These are phyloP conservation scores for Paramecium caudatum DNA, from an alignment of 73 alveolate species.

Conservation along the genomic window DNA sequence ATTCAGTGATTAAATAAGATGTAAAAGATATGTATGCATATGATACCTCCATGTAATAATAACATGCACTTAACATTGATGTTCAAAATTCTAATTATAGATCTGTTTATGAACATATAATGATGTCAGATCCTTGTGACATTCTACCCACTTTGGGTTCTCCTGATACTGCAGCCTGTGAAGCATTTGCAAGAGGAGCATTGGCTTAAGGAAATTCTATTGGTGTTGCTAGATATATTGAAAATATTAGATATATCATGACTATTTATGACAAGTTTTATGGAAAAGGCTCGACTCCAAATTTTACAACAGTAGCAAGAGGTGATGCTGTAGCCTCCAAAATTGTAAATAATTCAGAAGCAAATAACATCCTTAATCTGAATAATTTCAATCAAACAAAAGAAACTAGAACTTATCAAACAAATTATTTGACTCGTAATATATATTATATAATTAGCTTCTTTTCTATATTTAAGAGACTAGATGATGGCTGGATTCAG, in stretches of 20 bases:
- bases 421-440: slow-evolving; percentile 37
- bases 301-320: slow-evolving; percentile 60
- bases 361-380: slow-evolving; percentile 26
- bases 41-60: slow-evolving; percentile 39
- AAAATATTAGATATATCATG: slow-evolving; percentile 53
- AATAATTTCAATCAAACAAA: slow-evolving; percentile 63
- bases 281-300: background rate
- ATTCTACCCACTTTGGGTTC: background rate
- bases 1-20: slow-evolving; percentile 33
- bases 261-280: slow-evolving; percentile 48
- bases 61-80: slow-evolving; percentile 53
- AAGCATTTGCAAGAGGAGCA: slow-evolving; percentile 60
- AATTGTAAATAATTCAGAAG: slow-evolving; percentile 28
- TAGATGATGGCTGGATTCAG: background rate
- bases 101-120: slow-evolving; percentile 34
- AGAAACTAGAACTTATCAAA: background rate
- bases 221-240: slow-evolving; percentile 66
- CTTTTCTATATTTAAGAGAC: slow-evolving; percentile 17
- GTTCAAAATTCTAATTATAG: slow-evolving; percentile 48
- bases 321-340: slow-evolving; percentile 50
- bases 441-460: background rate
- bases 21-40: slow-evolving; percentile 34
- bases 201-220: slow-evolving; percentile 53
- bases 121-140: slow-evolving; percentile 58
- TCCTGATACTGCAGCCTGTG: background rate